Evolutionary conservation across 192 early-diverging fungal species (phyloP), one percentile per base, ranked within the genome.

Genomic region (Coemansia sp.): DNA sequence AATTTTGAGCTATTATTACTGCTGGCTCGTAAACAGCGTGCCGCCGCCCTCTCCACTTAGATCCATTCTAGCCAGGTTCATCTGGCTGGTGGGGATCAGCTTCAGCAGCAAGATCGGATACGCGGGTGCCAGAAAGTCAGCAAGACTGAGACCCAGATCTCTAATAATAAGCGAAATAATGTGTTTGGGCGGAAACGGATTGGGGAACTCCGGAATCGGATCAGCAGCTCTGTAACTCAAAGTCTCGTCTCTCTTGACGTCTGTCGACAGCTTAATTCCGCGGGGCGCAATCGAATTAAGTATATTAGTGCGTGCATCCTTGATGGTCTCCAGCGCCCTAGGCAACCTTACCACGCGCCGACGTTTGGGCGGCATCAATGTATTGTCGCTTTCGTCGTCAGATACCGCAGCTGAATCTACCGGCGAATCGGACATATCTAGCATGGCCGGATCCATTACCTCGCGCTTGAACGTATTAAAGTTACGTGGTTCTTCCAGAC

Each of bases 201-300:
- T 81, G 43, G 78, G 72, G 57, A 79, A 71, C 65, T 74, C 78
- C 45, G 78, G 68, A 20, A 79, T 68, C 8, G 72, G 68, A 15
- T 78, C 71, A 2, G 71, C 71, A 3, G 76, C 76, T n/a, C 61
- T 56, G 37, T 78, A 73, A 36, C 76, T 73, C 52, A 78, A 45
- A n/a, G 76, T 78, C 57, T 78, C 76, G 48, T 73, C 76, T 8
- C 76, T 71, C 64, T 60, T 68, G 17, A 78, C 67, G 8, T 55
- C 55, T 18, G 67, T 63, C 33, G 53, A 48, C 48, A 61, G 59
- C 59, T 61, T 61, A 17, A 61, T 3, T n/a, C 59, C 59, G 33
- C 15, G 72, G 22, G 66, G 64, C 11, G 66, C 64, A 17, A n/a
- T 73, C 1, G 73, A 80, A 12, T 70, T 63, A 22, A 66, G 9